A percentile compares a stretch with the other conserved stretches of the same genome.
phyloP scores from a whole-genome alignment of 106 monocot genomes.

The Triglochin maritima region DNA sequence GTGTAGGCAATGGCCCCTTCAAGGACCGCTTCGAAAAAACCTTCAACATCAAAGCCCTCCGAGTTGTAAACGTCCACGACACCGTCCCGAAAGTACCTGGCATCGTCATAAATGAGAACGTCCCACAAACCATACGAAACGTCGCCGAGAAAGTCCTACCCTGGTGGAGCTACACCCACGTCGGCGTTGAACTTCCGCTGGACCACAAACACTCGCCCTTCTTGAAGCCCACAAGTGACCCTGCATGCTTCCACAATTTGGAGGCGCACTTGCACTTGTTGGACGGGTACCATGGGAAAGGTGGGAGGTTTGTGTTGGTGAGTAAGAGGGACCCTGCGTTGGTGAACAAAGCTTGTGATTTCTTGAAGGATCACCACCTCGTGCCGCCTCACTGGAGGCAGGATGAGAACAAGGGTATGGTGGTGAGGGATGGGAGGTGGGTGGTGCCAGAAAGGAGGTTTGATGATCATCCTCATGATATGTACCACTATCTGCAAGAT shows the following conservation, averaged over 20 bases:
- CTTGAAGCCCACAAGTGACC: conserved; percentile 59
- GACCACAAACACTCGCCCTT: conserved; percentile 70
- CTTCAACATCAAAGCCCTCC: conserved; percentile 45
- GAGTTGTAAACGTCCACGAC: conserved; percentile 83
- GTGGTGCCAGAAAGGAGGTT: conserved; percentile 39
- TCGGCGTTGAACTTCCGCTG: conserved; percentile 64
- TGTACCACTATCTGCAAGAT: conserved; percentile 31
- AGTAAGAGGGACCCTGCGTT: conserved; percentile 66
- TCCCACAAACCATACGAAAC: conserved; percentile 19
- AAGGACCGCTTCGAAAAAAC: conserved; percentile 57
- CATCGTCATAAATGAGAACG: conserved; percentile 51
- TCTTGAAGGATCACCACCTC: conserved; percentile 63
- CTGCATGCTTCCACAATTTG: conserved; percentile 58
- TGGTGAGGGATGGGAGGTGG: conserved; percentile 53
- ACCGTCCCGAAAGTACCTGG: conserved; percentile 72
- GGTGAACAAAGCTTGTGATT: conserved; percentile 72
- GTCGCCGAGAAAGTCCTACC: conserved; percentile 21
- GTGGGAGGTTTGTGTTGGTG: conserved; percentile 28
- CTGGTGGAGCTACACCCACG: conserved; percentile 73
- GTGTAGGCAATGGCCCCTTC: conserved; percentile 70
- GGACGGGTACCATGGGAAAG: conserved; percentile 74
- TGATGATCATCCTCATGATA: conserved; percentile 48
- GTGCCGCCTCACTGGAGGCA: conserved; percentile 76
- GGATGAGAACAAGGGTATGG: conserved; percentile 79
- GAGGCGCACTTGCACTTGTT: conserved; percentile 79